These are phyloP conservation scores for Clonostachys rhizophaga DNA, from an alignment of 2,329 filamentous ascomycete species.

Conservation along the genomic window DNA sequence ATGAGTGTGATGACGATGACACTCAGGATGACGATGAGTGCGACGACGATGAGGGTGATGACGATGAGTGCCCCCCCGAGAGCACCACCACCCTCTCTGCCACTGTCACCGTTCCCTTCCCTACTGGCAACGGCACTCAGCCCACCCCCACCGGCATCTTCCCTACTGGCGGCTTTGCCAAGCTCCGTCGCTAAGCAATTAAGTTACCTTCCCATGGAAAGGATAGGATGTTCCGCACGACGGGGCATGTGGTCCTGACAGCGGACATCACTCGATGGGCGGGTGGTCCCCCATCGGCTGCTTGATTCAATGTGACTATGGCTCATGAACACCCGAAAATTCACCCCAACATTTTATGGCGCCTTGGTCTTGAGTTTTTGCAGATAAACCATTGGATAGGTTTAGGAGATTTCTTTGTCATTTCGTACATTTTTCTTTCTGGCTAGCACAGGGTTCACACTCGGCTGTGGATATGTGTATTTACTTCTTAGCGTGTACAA, in stretches of 20 bases:
- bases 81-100: conserved; percentile 18
- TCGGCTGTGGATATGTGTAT: no score
- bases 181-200: conserved; percentile 20
- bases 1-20: conserved; percentile 6
- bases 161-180: conserved; percentile 29
- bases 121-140: conserved; percentile 28
- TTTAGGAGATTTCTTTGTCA: no score
- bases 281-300: not conserved
- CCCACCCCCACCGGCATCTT: conserved; percentile 11
- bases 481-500: no score
- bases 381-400: no score
- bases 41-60: conserved; percentile 8
- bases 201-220: not conserved
- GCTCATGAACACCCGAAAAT: no score
- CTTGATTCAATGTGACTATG: no score
- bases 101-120: conserved; percentile 33
- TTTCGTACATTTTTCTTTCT: no score
- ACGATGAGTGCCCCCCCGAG: conserved; percentile 2
- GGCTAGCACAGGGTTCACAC: no score
- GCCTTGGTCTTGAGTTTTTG: no score
- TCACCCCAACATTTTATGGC: no score
- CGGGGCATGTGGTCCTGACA: not conserved
- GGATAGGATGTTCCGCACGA: not conserved
- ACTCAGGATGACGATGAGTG: conserved; percentile 10
- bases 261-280: not conserved